Base-by-base conservation (phyloP, 345 rosid genomes). In the Eutrema yunnanense region DNA sequence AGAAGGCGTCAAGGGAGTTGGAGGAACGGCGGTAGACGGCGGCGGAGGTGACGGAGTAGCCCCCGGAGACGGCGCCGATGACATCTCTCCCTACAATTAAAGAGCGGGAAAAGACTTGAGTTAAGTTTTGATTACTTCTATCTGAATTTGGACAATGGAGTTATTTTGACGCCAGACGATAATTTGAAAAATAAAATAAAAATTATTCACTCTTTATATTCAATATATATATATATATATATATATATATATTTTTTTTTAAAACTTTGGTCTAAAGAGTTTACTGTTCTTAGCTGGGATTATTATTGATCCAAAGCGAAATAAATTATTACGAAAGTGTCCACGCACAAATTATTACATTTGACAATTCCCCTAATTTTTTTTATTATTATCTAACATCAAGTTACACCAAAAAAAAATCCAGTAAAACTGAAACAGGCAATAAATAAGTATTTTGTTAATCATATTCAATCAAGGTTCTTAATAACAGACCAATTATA, bases 51-150 rank as follows among this genome's bases (percentile, higher is more conserved):
- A 54, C 29, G 79, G 77, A 9, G 73, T 44, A 5, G 63, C 10
- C 44, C 66, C 69, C 1, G 83, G 84, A 7, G 82, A 32, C 29
- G 86, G 75, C 8, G 87, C 81, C 8, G 87, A 77, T 14, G 89
- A 80, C 88, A 88, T 86, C 43, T 69, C 65, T 75, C 8, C 36
- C 56, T 3, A 14, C 33, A 61, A 4, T 7, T 38, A 29, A 40
- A 43, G 34, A 33, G n/a, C 10, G 3, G 46, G 79, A 27, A 1
- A 9, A 30, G 6, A 51, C 8, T 58, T 14, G 8, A 51, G 64
- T 56, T 43, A 7, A 10, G 46, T 51, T 37, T 62, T 16, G 14
- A 32, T 32, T 55, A 33, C 58, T 53, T 53, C 38, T 4, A 3
- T 34, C 12, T 32, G 54, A 51, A 8, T 52, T 55, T 43, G 55